Conservation (phyloP, 148 eudicot species). For the Chenopodium quinoa region DNA sequence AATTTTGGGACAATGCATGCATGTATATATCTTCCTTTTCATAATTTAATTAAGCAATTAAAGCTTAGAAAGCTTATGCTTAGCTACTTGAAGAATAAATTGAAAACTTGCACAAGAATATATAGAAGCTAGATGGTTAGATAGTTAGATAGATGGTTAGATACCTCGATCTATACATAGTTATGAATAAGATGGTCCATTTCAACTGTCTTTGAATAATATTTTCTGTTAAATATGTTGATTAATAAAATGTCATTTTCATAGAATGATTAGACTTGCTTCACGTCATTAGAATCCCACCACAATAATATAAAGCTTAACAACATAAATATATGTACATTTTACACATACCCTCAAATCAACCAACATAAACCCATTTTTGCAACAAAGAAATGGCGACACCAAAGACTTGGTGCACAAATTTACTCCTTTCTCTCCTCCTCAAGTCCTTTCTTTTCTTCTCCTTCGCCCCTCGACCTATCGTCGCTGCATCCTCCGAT, state of each 20-base stretch:
- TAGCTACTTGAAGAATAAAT: too few species aligned
- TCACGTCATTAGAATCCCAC: slow-evolving; percentile 33
- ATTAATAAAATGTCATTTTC: slow-evolving; percentile 17
- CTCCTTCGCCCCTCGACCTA: neutral
- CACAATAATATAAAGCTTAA: neutral
- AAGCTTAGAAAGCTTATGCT: too few species aligned
- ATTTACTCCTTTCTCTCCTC: slow-evolving; percentile 16
- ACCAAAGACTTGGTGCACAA: slow-evolving; percentile 29
- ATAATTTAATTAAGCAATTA: too few species aligned
- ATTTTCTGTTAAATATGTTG: neutral
- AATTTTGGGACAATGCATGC: too few species aligned
- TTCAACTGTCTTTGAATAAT: neutral
- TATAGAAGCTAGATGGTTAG: neutral
- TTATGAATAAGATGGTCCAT: neutral
- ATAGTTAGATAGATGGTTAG: too few species aligned
- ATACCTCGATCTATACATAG: too few species aligned
- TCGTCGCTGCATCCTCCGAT: slow-evolving; percentile 19
- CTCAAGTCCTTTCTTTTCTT: slow-evolving; percentile 17
- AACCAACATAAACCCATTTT: slow-evolving; percentile 1
- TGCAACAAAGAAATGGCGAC: slow-evolving; percentile 16
- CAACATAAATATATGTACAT: neutral
- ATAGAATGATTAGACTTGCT: slow-evolving; percentile 23
- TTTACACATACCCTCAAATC: neutral
- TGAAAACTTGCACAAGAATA: neutral
- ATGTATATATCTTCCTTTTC: too few species aligned